These are phyloP conservation scores for Obba rivulosa DNA, from an alignment of 768 basidiomycete genomes.

Conservation along the genomic window DNA sequence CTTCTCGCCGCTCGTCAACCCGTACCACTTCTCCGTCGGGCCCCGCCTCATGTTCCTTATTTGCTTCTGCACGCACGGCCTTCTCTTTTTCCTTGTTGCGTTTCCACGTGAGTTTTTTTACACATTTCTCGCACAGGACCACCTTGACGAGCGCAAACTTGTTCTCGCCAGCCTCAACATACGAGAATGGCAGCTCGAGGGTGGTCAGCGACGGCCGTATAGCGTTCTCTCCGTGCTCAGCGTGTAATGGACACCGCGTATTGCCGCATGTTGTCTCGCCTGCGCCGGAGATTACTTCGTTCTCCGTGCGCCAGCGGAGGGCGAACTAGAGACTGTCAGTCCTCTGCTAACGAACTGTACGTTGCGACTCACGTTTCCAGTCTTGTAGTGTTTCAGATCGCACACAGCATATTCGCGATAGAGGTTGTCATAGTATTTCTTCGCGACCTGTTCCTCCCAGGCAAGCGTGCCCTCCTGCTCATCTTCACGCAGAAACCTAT, in stretches of 20 bases:
- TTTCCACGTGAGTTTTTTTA: conserved; percentile 86
- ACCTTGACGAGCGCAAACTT: conserved; percentile 90
- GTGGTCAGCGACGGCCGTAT: conserved; percentile 46
- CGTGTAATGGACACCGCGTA: conserved; percentile 69
- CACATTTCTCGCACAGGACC: conserved; percentile 74
- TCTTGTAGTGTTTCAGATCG: conserved; percentile 95
- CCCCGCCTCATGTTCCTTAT: neutral
- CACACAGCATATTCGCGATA: conserved; percentile 92
- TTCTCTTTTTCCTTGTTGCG: conserved; percentile 55
- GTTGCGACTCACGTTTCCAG: conserved; percentile 61
- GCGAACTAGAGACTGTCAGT: conserved; percentile 56
- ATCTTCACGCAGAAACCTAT: conserved; percentile 75
- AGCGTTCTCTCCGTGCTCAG: conserved; percentile 20
- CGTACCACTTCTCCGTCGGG: neutral
- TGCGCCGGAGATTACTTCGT: conserved; percentile 79
- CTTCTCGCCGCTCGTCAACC: neutral
- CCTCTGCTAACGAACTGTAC: too few species aligned
- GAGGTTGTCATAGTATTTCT: conserved; percentile 82
- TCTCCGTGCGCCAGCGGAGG: conserved; percentile 90
- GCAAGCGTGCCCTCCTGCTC: conserved; percentile 29
- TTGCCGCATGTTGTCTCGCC: conserved; percentile 90
- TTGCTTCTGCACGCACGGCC: neutral
- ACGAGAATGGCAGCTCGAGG: conserved; percentile 87
- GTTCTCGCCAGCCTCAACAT: conserved; percentile 68
- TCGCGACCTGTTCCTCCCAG: conserved; percentile 85